Evolutionary conservation across 306 rosid species (phyloP).

Genomic region (Cucurbita pepo): DNA sequence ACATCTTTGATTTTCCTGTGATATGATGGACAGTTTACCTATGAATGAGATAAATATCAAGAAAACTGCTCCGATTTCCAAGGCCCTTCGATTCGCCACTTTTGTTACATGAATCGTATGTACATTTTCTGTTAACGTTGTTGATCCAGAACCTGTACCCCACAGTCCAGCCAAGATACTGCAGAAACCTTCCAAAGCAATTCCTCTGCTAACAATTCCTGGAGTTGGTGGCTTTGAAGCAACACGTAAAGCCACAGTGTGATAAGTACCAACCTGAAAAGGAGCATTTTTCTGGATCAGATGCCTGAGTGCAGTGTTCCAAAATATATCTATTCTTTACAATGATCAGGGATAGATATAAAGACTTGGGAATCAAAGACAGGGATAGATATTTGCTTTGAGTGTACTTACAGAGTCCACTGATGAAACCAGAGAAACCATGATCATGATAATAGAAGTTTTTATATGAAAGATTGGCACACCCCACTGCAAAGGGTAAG

Average conservation of each 20-base stretch:
- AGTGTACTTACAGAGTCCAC: slow-evolving; percentile 65
- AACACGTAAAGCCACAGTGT: slow-evolving; percentile 33
- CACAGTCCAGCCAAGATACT: slow-evolving; percentile 80
- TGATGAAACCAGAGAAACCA: slow-evolving; percentile 65
- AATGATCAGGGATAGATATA: not conserved
- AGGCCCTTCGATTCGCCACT: slow-evolving; percentile 67
- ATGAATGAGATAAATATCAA: slow-evolving; percentile 57
- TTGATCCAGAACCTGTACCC: slow-evolving; percentile 91
- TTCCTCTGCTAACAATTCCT: slow-evolving; percentile 85
- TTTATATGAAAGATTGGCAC: slow-evolving; percentile 61
- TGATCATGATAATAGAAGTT: slow-evolving; percentile 68
- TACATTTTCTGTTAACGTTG: slow-evolving; percentile 83
- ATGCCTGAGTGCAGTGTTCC: not conserved
- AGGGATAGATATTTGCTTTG: not conserved
- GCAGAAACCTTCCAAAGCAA: slow-evolving; percentile 92
- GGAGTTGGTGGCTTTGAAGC: slow-evolving; percentile 57
- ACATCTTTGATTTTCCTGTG: too few species aligned
- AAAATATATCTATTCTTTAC: not conserved
- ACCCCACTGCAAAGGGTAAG: slow-evolving; percentile 91
- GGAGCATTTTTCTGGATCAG: not conserved
- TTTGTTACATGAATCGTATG: slow-evolving; percentile 61
- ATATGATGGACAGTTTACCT: slow-evolving; percentile 29
- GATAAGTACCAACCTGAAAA: slow-evolving; percentile 79
- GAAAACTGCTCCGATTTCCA: slow-evolving; percentile 65
- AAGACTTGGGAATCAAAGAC: not conserved